Evolutionary conservation across 768 basidiomycete species (phyloP).

Genomic region (Sarcodon aspratus): DNA sequence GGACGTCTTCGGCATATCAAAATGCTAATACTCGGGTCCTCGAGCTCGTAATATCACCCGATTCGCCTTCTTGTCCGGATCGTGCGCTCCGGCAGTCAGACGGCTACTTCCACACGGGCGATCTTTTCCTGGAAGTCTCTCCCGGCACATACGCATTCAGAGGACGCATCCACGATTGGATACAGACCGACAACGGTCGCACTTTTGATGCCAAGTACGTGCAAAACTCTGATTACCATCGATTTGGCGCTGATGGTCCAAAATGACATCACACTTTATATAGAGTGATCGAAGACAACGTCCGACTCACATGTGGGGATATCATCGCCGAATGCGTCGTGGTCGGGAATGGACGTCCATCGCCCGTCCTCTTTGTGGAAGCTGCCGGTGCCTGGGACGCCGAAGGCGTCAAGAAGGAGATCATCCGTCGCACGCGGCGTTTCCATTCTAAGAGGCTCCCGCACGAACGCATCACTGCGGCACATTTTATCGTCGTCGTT

Average conservation of each 20-base stretch:
- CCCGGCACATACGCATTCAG: conserved; percentile 48
- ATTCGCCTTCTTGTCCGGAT: conserved; percentile 57
- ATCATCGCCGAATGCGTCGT: conserved; percentile 61
- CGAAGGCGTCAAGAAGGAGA: conserved; percentile 48
- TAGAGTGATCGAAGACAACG: conserved; percentile 48
- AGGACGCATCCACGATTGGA: conserved; percentile 72
- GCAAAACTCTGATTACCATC: background rate
- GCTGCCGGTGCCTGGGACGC: conserved; percentile 34
- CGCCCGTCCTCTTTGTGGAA: conserved; percentile 63
- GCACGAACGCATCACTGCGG: conserved; percentile 57
- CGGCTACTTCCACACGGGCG: conserved; percentile 66
- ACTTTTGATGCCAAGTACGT: conserved; percentile 53
- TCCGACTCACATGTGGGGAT: conserved; percentile 44
- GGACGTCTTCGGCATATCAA: conserved; percentile 30
- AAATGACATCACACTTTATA: background rate
- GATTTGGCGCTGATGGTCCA: background rate
- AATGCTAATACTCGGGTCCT: conserved; percentile 38
- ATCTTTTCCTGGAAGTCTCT: conserved; percentile 52
- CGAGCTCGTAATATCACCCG: conserved; percentile 53
- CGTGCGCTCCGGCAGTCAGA: conserved; percentile 38
- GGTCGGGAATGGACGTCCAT: conserved; percentile 60
- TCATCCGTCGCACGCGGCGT: conserved; percentile 51
- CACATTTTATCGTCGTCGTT: conserved; percentile 57
- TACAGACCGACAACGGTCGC: conserved; percentile 61
- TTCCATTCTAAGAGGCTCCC: conserved; percentile 63